These are phyloP conservation scores for Alnus glutinosa DNA, from an alignment of 306 rosid species.

Conservation along the genomic window DNA sequence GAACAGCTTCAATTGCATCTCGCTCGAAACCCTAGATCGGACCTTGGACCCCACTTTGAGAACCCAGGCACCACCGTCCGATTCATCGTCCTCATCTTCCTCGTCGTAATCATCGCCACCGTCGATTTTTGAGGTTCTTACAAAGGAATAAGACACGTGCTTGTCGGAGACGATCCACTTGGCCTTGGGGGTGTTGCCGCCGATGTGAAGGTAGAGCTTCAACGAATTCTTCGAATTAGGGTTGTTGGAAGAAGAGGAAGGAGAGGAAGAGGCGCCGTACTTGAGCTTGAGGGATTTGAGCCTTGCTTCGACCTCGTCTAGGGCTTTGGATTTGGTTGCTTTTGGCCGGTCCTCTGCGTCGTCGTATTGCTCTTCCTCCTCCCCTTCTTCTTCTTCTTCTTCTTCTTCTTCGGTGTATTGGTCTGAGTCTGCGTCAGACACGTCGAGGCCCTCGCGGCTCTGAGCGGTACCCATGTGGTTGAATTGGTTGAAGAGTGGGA, in stretches of 20 bases:
- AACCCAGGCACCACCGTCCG: conserved; percentile 42
- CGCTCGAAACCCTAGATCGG: conserved; percentile 68
- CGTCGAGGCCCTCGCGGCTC: conserved; percentile 75
- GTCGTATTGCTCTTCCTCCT: conserved; percentile 36
- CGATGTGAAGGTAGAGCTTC: conserved; percentile 88
- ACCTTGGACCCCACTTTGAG: conserved; percentile 71
- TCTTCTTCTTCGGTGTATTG: conserved; percentile 49
- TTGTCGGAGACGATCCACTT: conserved; percentile 86
- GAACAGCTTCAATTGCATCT: conserved; percentile 86
- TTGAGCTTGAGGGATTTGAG: conserved; percentile 77
- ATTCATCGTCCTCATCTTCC: conserved; percentile 17
- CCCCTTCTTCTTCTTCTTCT: conserved; percentile 13
- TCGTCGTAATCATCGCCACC: conserved; percentile 27
- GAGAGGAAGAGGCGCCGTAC: conserved; percentile 38
- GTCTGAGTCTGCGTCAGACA: conserved; percentile 57
- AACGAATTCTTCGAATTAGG: conserved; percentile 55
- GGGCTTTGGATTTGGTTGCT: conserved; percentile 16
- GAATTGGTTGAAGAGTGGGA: neutral
- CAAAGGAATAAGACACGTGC: conserved; percentile 46
- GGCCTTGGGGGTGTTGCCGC: conserved; percentile 78
- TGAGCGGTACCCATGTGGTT: conserved; percentile 66
- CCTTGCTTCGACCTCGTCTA: conserved; percentile 70
- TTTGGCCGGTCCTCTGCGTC: conserved; percentile 30
- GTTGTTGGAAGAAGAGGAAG: conserved; percentile 32
- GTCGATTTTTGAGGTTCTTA: conserved; percentile 40